Evolutionary conservation across 306 rosid species (phyloP).

Genomic region (Geum urbanum): DNA sequence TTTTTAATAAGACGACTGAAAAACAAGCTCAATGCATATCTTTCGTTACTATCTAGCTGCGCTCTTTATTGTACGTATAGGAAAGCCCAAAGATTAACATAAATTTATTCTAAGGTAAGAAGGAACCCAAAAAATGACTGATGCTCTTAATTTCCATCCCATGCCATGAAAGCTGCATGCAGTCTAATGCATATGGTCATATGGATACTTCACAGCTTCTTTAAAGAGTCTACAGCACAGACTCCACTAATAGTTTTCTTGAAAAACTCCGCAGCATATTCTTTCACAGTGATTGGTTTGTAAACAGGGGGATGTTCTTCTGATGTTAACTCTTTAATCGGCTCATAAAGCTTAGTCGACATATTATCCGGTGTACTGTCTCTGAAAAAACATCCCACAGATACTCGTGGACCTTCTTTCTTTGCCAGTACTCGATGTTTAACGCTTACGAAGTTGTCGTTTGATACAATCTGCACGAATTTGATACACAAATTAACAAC

Average conservation of each 20-base stretch:
- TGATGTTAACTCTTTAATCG: neutral
- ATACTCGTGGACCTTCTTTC: slow-evolving; percentile 4
- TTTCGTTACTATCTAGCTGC: too few species aligned
- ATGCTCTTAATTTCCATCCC: too few species aligned
- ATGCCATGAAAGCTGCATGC: too few species aligned
- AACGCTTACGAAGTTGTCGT: neutral
- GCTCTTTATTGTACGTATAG: too few species aligned
- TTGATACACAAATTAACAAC: too few species aligned
- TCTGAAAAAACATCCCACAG: neutral
- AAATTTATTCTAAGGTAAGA: too few species aligned
- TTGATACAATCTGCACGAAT: neutral
- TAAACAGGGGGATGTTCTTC: neutral
- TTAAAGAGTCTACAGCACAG: neutral
- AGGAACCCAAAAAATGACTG: too few species aligned
- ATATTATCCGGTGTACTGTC: too few species aligned
- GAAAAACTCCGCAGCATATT: neutral
- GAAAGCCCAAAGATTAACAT: too few species aligned
- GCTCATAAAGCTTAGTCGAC: neutral
- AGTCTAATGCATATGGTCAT: too few species aligned
- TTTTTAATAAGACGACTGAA: too few species aligned
- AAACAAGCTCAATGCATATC: too few species aligned
- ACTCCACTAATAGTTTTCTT: neutral
- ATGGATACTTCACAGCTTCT: neutral
- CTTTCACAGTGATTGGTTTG: neutral
- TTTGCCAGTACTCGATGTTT: neutral